A percentile compares a stretch with the other conserved stretches of the same genome.
Conservation (phyloP, 2,329 filamentous ascomycete species). For the Colletotrichum simmondsii region DNA sequence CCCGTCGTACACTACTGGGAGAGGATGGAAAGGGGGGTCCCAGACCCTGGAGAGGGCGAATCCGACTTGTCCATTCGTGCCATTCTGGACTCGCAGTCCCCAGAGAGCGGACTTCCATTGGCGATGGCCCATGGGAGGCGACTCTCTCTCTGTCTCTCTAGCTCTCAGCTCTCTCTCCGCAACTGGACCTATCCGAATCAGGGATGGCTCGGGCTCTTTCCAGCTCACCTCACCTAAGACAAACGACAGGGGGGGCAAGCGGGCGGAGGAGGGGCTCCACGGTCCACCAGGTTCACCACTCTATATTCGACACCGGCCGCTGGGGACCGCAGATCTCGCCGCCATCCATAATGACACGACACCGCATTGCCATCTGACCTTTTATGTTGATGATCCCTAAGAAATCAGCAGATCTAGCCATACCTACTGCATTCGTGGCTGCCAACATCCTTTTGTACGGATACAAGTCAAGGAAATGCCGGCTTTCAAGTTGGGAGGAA, state of each 20-base stretch:
- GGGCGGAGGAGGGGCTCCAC: background rate
- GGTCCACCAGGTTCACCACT: background rate
- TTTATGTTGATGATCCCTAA: background rate
- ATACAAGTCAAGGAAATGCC: background rate
- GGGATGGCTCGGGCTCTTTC: background rate
- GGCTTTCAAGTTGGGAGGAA: background rate
- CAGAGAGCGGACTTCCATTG: background rate
- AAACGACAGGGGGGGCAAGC: background rate
- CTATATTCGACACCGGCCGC: background rate
- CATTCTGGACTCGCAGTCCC: background rate
- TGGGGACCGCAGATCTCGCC: background rate
- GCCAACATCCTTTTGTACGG: background rate
- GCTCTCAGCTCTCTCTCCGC: background rate
- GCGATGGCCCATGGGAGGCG: background rate
- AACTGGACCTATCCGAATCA: constrained; percentile 6
- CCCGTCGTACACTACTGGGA: background rate
- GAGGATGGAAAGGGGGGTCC: background rate
- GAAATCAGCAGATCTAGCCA: background rate
- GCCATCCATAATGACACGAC: background rate
- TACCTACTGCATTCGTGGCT: background rate
- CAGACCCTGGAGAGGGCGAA: background rate
- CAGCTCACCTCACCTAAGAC: constrained; percentile 25
- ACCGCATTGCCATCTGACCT: background rate
- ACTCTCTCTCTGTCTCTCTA: background rate
- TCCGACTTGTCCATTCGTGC: background rate